Percentiles rank a stretch among this genome's conserved stretches.
phyloP scores from a whole-genome alignment of 2,329 filamentous ascomycete species.

The Cadophora gregata region DNA sequence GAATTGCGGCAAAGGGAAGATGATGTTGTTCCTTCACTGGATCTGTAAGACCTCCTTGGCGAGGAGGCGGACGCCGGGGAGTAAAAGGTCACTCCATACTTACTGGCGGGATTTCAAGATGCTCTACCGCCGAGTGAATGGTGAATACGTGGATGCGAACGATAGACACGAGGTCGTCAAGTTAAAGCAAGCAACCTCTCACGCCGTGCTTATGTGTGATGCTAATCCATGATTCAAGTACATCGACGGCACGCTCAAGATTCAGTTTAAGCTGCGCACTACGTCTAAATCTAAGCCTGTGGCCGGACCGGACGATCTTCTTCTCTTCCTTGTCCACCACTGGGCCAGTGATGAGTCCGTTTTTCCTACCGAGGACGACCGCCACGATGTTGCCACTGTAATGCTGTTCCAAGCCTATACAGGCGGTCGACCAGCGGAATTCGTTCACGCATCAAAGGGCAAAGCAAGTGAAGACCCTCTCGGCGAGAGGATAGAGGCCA shows the following conservation, averaged over 20 bases:
- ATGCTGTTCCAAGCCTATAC: conserved; percentile 40
- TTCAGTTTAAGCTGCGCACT: conserved; percentile 27
- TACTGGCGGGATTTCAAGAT: conserved; percentile 27
- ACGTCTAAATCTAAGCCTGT: conserved; percentile 34
- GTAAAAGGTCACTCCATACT: neutral
- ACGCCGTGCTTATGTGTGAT: conserved; percentile 19
- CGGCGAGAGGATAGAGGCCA: conserved; percentile 31
- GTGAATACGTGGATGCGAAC: neutral
- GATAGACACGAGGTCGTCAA: neutral
- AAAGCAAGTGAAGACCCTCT: conserved; percentile 36
- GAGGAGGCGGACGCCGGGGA: conserved; percentile 18
- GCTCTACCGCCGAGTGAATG: conserved; percentile 14
- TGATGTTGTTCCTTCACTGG: conserved; percentile 39
- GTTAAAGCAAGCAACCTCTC: neutral
- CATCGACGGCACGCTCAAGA: conserved; percentile 31
- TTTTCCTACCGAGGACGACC: conserved; percentile 38
- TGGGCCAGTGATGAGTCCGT: conserved; percentile 27
- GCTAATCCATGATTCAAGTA: conserved; percentile 28
- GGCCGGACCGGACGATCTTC: conserved; percentile 33
- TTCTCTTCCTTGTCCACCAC: conserved; percentile 35
- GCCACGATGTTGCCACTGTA: conserved; percentile 36
- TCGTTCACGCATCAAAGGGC: conserved; percentile 38
- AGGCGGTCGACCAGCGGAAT: conserved; percentile 36
- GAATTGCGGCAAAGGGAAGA: conserved; percentile 37
- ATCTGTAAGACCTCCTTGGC: conserved; percentile 38